phyloP scores from a whole-genome alignment of 495 filamentous ascomycete genomes.

The Talaromyces trachyspermus region DNA sequence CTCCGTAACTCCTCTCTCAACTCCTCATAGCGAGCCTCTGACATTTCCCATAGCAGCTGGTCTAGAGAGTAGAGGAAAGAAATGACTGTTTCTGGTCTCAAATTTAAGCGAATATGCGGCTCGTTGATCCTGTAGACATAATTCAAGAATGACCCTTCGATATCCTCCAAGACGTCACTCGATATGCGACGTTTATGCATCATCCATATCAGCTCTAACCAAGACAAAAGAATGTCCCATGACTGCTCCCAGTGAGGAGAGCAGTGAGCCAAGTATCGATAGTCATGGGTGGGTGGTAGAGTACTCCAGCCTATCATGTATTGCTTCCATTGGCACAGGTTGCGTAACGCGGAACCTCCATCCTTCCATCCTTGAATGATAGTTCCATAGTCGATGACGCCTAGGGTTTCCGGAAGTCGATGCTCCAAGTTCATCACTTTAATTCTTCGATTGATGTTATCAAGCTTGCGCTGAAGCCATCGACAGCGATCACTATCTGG shows the following conservation, averaged over 20 bases:
- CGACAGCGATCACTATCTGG: neutral
- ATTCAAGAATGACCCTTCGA: neutral
- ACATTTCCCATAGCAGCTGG: neutral
- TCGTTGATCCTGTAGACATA: neutral
- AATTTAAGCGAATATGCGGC: neutral
- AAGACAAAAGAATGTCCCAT: neutral
- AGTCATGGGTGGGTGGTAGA: neutral
- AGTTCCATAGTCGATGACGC: neutral
- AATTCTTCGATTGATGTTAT: neutral
- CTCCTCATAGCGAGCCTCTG: neutral
- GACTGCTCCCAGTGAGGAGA: neutral
- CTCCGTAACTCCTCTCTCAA: neutral
- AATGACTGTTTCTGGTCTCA: neutral
- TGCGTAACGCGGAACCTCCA: neutral
- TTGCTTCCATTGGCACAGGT: neutral
- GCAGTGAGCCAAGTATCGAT: neutral
- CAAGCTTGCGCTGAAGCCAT: neutral
- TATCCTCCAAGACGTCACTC: neutral
- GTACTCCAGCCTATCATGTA: neutral
- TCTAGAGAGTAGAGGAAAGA: neutral
- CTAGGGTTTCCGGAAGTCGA: neutral
- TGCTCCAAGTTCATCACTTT: neutral
- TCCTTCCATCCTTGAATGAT: neutral
- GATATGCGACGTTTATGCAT: neutral
- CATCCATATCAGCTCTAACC: neutral